Evolutionary conservation across 2,329 filamentous ascomycete genomes (phyloP).

Genomic region (Trichoderma endophyticum): DNA sequence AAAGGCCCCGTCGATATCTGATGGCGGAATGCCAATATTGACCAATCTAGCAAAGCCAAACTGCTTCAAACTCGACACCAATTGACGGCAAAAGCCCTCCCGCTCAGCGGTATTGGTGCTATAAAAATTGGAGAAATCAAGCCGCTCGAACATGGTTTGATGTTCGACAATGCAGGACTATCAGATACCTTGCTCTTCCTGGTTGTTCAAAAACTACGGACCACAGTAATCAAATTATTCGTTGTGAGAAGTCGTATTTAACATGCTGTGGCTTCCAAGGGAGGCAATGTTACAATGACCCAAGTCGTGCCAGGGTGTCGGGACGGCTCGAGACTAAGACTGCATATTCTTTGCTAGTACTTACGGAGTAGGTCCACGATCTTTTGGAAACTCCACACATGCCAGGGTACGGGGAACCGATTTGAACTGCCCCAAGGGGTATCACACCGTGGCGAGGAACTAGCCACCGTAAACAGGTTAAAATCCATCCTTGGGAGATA

Average conservation of each 20-base stretch:
- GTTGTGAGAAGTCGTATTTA: background rate
- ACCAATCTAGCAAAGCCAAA: slow-evolving; percentile 1
- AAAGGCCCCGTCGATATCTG: slow-evolving; percentile 6
- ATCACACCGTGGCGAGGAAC: background rate
- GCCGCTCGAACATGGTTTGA: slow-evolving; percentile 6
- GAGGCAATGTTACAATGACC: background rate
- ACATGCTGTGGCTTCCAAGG: background rate
- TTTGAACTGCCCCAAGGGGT: background rate
- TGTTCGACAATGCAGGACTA: background rate
- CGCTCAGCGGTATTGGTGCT: background rate
- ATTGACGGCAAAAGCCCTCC: background rate
- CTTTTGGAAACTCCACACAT: background rate
- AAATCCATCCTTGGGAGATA: background rate
- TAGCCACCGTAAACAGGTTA: background rate
- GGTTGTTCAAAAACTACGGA: background rate
- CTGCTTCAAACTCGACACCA: background rate
- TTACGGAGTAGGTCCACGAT: background rate
- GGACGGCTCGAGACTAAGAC: background rate
- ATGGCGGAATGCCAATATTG: background rate
- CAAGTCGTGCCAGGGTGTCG: background rate
- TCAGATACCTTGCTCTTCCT: background rate
- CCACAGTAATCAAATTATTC: background rate
- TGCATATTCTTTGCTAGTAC: background rate
- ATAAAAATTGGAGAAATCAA: background rate
- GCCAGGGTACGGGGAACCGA: background rate